Evolutionary conservation across 1,284 basidiomycete species (phyloP), one percentile per base, ranked within the genome.

Genomic region (Wolfiporia cocos): DNA sequence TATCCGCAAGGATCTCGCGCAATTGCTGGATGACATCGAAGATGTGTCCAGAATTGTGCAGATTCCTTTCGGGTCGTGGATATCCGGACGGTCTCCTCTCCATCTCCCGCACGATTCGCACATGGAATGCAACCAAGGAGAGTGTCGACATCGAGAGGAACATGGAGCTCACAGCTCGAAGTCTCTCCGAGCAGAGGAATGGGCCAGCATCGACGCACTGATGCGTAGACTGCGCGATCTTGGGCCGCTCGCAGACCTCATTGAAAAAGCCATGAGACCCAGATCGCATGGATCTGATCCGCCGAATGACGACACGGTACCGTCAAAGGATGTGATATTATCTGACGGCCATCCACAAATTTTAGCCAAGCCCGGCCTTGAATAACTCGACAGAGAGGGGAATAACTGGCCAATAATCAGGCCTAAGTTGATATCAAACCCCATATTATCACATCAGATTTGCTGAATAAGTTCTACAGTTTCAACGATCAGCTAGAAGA

Each of bases 1-100:
- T 49, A 71, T 94, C n/a, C 73, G 81, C 34, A 68, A 74, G 17
- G 90, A 94, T 55, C 59, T 95, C 5, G 60, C 73, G 9, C 73
- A 73, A 36, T 58, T 69, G 15, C 63, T 95, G 26, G 69, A 69
- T 28, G 70, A 74, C 29, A 61, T 79, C 2, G 85, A 83, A 46
- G 93, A 96, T 60, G 74, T 80, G 2, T 75, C 78, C 37, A 81
- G 92, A 12, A 76, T 91, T 41, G 71, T 90, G 10, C 92, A 96
- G 57, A 81, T 86, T 95, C 55, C 64, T 84, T 7, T 70, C 86
- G 3, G 72, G 82, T 4, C 73, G 81, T 46, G 89, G 89, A 14
- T 78, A 80, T 46, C 66, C 76, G 10, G 67, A 64, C 42, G 91
- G 92, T 56, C 66, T 92, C 14, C 60, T 76, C 14, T 66, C 78